phyloP scores from a whole-genome alignment of 1,284 basidiomycete species.

The Austroboletus niveus region DNA sequence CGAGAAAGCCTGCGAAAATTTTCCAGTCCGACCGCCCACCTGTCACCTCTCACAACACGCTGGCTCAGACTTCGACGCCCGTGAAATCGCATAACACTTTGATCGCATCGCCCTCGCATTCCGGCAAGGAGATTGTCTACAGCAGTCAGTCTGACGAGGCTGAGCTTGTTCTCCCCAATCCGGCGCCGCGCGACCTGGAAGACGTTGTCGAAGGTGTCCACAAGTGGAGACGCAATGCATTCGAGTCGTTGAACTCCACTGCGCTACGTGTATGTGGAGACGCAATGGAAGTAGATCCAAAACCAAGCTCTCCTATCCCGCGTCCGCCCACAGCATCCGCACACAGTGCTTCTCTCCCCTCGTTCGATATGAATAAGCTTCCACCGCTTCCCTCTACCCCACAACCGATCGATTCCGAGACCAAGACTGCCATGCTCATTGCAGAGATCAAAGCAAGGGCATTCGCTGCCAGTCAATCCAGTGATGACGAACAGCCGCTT shows the following conservation, averaged over 20 bases:
- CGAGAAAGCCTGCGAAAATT: conserved; percentile 13
- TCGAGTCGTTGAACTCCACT: conserved; percentile 11
- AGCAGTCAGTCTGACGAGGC: conserved; percentile 70
- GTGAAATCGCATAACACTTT: conserved; percentile 1
- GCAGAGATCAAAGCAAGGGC: conserved; percentile 60
- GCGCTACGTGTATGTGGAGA: neutral
- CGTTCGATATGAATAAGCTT: conserved; percentile 26
- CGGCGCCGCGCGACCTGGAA: conserved; percentile 22
- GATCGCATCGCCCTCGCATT: conserved; percentile 15
- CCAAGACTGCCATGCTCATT: conserved; percentile 57
- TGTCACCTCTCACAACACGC: conserved; percentile 7
- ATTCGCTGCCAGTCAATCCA: conserved; percentile 40
- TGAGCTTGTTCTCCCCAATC: conserved; percentile 42
- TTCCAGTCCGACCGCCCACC: conserved; percentile 6
- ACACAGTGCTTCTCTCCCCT: neutral
- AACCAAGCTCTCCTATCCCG: conserved; percentile 5
- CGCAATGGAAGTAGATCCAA: conserved; percentile 30
- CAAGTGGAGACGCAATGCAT: conserved; percentile 40
- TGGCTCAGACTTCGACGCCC: conserved; percentile 1
- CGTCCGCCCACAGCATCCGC: neutral
- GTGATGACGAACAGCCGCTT: conserved; percentile 39
- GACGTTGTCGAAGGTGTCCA: conserved; percentile 41
- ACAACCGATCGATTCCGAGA: conserved; percentile 41
- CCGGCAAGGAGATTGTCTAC: conserved; percentile 46
- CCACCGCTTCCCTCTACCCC: conserved; percentile 38